Percentiles rank a stretch among this genome's conserved stretches.
These are phyloP conservation scores for Ceratocystis colombiana DNA, from an alignment of 2,329 filamentous ascomycete genomes.

Conservation along the genomic window DNA sequence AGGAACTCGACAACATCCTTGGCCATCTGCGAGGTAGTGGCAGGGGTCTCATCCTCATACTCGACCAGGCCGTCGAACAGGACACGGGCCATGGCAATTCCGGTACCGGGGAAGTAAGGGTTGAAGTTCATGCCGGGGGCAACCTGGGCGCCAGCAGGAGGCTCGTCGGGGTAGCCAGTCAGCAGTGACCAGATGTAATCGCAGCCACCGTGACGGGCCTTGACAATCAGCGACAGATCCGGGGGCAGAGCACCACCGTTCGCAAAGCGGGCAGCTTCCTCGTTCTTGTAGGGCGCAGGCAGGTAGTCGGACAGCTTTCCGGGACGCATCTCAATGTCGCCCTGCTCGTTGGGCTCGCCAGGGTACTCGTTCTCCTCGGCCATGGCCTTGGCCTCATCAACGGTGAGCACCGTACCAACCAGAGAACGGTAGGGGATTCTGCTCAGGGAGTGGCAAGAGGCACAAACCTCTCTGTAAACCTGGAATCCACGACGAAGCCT, in stretches of 20 bases:
- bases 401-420: conserved; percentile 84
- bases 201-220: conserved; percentile 94
- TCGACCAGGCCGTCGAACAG: conserved; percentile 95
- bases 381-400: conserved; percentile 94
- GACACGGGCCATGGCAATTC: conserved; percentile 97
- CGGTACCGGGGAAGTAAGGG: conserved; percentile 98
- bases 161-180: conserved; percentile 94
- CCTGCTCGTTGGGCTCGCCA: conserved; percentile 93
- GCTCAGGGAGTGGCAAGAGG: conserved; percentile 90
- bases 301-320: conserved; percentile 99
- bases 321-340: conserved; percentile 94
- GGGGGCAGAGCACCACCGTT: conserved; percentile 97
- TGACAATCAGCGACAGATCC: conserved; percentile 94
- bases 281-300: conserved; percentile 92
- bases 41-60: conserved; percentile 92
- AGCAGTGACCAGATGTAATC: conserved; percentile 97
- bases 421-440: conserved; percentile 88
- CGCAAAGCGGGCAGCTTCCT: conserved; percentile 92
- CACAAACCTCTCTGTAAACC: conserved; percentile 97
- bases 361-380: conserved; percentile 99
- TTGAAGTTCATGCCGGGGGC: conserved; percentile 96
- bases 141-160: conserved; percentile 77
- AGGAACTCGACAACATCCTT: conserved; percentile 99
- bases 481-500: conserved; percentile 98
- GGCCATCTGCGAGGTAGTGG: conserved; percentile 96